These are phyloP conservation scores for Erysimum cheiri DNA, from an alignment of 441 rosid genomes.

Conservation along the genomic window DNA sequence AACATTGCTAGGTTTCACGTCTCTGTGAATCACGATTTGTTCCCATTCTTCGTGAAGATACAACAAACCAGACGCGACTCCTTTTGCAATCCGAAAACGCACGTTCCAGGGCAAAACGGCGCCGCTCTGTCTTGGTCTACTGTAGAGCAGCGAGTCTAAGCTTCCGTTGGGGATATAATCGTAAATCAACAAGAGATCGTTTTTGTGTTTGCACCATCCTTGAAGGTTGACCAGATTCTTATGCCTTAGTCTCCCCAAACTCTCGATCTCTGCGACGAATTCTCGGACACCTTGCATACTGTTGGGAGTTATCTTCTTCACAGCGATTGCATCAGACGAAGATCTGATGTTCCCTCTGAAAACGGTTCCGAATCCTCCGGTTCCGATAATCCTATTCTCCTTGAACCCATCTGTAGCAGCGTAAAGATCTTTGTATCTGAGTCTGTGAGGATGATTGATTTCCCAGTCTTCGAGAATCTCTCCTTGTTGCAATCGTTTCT, in stretches of 20 bases:
- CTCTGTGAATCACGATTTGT: slow-evolving; percentile 58
- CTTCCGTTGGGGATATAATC: slow-evolving; percentile 77
- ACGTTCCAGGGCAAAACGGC: slow-evolving; percentile 55
- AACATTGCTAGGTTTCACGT: slow-evolving; percentile 60
- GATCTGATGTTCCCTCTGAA: slow-evolving; percentile 60
- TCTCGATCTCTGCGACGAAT: slow-evolving; percentile 80
- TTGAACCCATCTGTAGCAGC: slow-evolving; percentile 72
- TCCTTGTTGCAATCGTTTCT: slow-evolving; percentile 30
- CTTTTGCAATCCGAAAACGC: slow-evolving; percentile 60
- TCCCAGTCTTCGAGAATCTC: slow-evolving; percentile 82
- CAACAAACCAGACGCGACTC: slow-evolving; percentile 62
- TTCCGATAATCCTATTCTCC: slow-evolving; percentile 64
- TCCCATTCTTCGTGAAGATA: slow-evolving; percentile 82
- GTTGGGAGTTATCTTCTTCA: slow-evolving; percentile 68
- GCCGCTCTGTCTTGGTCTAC: slow-evolving; percentile 35
- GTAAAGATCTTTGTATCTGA: slow-evolving; percentile 61
- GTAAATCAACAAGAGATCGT: slow-evolving; percentile 67
- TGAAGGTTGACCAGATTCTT: slow-evolving; percentile 77
- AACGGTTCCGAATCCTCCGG: slow-evolving; percentile 78
- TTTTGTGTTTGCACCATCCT: slow-evolving; percentile 77
- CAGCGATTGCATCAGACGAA: slow-evolving; percentile 53
- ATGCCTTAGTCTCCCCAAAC: slow-evolving; percentile 70
- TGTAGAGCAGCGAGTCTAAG: slow-evolving; percentile 59
- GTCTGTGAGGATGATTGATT: slow-evolving; percentile 76
- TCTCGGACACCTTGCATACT: slow-evolving; percentile 77